A percentile compares a stretch with the other conserved stretches of the same genome.
Conservation (phyloP, 495 filamentous ascomycete genomes). For the Xylaria nigripes region DNA sequence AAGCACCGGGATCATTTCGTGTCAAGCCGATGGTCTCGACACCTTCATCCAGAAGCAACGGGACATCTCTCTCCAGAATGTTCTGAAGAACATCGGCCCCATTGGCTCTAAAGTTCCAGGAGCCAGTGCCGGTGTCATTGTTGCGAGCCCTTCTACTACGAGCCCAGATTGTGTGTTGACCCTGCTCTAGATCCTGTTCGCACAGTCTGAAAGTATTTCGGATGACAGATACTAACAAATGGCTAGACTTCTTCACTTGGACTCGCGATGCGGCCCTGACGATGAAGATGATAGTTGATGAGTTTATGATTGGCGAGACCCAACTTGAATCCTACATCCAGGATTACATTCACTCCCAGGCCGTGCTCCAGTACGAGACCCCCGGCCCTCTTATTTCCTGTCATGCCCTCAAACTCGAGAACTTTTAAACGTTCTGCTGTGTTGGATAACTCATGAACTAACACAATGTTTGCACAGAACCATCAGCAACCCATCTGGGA, state of each 20-base stretch:
- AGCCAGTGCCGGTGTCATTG: conserved; percentile 42
- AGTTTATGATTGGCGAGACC: conserved; percentile 29
- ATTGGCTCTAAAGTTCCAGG: conserved; percentile 36
- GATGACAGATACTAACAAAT: background rate
- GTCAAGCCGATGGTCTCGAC: conserved; percentile 18
- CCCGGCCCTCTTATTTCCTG: conserved; percentile 24
- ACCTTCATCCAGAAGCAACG: conserved; percentile 30
- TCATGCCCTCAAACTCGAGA: background rate
- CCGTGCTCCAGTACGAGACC: conserved; percentile 38
- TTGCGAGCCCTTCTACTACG: conserved; percentile 48
- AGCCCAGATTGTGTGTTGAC: conserved; percentile 46
- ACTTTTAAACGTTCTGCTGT: background rate
- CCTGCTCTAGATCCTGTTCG: background rate
- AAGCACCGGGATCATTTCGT: background rate
- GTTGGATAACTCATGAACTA: background rate
- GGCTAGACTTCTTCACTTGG: conserved; percentile 52
- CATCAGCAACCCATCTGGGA: conserved; percentile 37
- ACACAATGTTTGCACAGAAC: background rate
- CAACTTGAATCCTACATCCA: conserved; percentile 35
- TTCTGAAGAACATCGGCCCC: conserved; percentile 53
- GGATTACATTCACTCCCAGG: conserved; percentile 48
- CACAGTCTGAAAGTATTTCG: background rate
- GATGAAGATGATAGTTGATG: conserved; percentile 46
- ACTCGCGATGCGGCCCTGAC: conserved; percentile 52
- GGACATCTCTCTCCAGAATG: conserved; percentile 39